Conservation (phyloP, 202 grass and related monocot genomes). For the Dendrocalamus latiflorus region DNA sequence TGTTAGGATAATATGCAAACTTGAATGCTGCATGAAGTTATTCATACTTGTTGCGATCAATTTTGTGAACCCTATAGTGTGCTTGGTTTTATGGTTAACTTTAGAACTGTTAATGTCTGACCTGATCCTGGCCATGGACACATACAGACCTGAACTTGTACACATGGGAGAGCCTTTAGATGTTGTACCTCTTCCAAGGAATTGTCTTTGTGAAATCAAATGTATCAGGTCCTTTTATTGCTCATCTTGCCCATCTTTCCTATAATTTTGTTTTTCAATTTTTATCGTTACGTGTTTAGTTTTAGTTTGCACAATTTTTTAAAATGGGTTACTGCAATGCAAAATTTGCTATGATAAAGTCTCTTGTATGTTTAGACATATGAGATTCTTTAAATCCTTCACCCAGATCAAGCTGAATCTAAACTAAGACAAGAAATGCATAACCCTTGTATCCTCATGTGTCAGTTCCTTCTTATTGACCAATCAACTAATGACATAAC, state of each 20-base stretch:
- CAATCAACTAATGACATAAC: no score
- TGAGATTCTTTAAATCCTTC: neutral
- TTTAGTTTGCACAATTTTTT: conserved; percentile 11
- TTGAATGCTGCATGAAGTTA: neutral
- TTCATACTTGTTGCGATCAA: neutral
- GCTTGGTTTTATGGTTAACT: neutral
- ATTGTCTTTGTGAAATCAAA: conserved; percentile 11
- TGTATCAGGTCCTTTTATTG: neutral
- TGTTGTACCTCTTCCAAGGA: neutral
- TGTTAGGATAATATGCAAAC: neutral
- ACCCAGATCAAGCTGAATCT: neutral
- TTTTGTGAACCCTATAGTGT: neutral
- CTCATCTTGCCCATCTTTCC: neutral
- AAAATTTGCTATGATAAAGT: neutral
- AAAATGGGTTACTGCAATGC: neutral
- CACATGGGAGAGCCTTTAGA: neutral
- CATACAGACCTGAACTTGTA: neutral
- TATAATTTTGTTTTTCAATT: neutral
- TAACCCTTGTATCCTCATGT: neutral
- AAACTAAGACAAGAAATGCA: conserved; percentile 9
- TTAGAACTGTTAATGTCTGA: conserved; percentile 9
- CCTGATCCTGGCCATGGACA: conserved; percentile 9
- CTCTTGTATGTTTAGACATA: neutral
- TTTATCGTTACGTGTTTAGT: neutral
- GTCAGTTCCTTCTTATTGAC: no score